Evolutionary conservation across 345 rosid genomes (phyloP), one percentile per base, ranked within the genome.

Genomic region (Noccaea caerulescens): DNA sequence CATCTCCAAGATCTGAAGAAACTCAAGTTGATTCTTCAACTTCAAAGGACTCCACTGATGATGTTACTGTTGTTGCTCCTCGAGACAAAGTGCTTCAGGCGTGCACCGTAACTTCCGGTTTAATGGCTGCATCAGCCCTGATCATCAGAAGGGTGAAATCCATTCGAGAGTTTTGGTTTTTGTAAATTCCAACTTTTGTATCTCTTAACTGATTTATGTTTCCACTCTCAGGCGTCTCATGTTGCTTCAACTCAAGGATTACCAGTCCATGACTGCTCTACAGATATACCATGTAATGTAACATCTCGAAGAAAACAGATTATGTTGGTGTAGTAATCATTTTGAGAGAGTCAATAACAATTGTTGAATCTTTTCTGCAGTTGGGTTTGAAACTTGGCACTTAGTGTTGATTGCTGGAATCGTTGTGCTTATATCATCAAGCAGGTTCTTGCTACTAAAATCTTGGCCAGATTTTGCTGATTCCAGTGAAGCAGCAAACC

Each of bases 351-450:
- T 20, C 37, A 37, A 5, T 45, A 14, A 55, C 18, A 9, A 20
- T 46, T 45, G 41, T 34, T 4, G 12, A 6, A 11, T 5, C 68
- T 27, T 51, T 38, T 72, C 75, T 72, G 75, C 88, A 93, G 97
- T 93, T 85, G 82, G 83, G 53, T 79, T 87, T 57, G 91, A 93
- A 85, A 79, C 78, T 30, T 93, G 96, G 98, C 92, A 88, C 82
- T 81, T 93, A 55, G 91, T 81, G 74, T 79, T 93, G 77, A 72
- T 88, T 45, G 62, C 72, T 70, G 97, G 92, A 64, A 49, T 83
- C 25, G 91, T 93, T 67, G 66, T 88, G 36, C 70, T 93, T 5
- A 72, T 91, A 69, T 89, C 97, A 39, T 89, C 91, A 42, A 82
- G 80, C 57, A 83, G 97, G 37, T 87, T 82, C 79, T 61, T 85